Evolutionary conservation across 2,329 filamentous ascomycete genomes (phyloP).

Genomic region (Cladobotryum protrusum): DNA sequence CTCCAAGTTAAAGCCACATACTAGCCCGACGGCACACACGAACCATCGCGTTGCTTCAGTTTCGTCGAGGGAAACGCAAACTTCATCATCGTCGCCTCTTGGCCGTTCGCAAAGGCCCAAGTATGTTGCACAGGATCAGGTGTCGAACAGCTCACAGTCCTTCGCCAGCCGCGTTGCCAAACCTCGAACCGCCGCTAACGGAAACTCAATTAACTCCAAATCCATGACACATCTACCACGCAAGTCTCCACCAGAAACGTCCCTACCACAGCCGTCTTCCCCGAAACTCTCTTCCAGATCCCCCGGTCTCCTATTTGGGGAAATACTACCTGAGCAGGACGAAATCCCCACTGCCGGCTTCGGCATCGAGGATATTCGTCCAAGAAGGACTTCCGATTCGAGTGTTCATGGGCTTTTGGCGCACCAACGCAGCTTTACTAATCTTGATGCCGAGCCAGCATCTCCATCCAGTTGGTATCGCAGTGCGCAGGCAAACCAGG

Average conservation of each 20-base stretch:
- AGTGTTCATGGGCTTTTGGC: constrained; percentile 48
- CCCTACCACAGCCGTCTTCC: constrained; percentile 26
- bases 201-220: constrained; percentile 28
- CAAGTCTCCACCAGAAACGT: constrained; percentile 28
- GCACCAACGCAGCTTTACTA: constrained; percentile 50
- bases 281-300: constrained; percentile 29
- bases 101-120: constrained; percentile 39
- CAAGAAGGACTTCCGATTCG: constrained; percentile 66
- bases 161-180: constrained; percentile 55
- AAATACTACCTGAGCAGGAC: constrained; percentile 58
- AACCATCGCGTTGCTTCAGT: constrained; percentile 25
- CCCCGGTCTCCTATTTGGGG: constrained; percentile 64
- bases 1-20: constrained; percentile 26
- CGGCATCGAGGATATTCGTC: constrained; percentile 50
- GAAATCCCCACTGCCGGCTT: constrained; percentile 49
- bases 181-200: constrained; percentile 34
- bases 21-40: constrained; percentile 36
- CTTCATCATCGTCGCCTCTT: constrained; percentile 17
- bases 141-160: constrained; percentile 50
- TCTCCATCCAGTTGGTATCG: constrained; percentile 65
- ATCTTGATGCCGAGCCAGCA: constrained; percentile 50
- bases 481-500: constrained; percentile 23
- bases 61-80: not conserved
- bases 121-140: constrained; percentile 43
- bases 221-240: constrained; percentile 29